phyloP scores from a whole-genome alignment of 169 alveolate genomes.

The Cryptosporidium xiaoi region DNA sequence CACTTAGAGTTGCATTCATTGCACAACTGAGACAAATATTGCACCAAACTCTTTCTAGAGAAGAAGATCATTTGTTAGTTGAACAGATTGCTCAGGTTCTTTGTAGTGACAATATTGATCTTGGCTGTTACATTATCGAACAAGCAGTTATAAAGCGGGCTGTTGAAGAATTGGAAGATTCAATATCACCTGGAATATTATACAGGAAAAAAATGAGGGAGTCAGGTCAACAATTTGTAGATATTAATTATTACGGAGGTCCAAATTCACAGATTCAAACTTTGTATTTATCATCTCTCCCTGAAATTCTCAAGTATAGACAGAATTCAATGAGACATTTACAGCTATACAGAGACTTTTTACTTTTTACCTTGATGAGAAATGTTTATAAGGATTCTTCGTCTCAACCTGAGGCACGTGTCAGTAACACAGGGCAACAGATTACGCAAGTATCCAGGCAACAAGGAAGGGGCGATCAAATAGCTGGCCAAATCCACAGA shows the following conservation, averaged over 20 bases:
- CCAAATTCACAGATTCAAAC: constrained; percentile 47
- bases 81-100: constrained; percentile 90
- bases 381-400: constrained; percentile 25
- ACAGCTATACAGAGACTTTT: constrained; percentile 58
- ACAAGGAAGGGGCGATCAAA: constrained; percentile 17
- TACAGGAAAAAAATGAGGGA: constrained; percentile 55
- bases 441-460: constrained; percentile 4
- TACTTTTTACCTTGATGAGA: constrained; percentile 41
- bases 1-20: constrained; percentile 89
- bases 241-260: constrained; percentile 56
- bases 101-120: constrained; percentile 93
- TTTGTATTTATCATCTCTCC: constrained; percentile 51
- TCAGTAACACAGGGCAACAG: constrained; percentile 9
- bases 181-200: constrained; percentile 65
- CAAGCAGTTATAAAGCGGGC: constrained; percentile 95
- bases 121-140: constrained; percentile 93
- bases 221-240: constrained; percentile 71
- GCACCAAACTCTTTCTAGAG: constrained; percentile 79
- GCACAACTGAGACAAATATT: constrained; percentile 90
- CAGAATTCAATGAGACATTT: constrained; percentile 65
- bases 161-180: constrained; percentile 84
- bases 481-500: background rate
- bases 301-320: constrained; percentile 38
- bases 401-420: constrained; percentile 17
- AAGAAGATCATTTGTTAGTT: constrained; percentile 86